Evolutionary conservation across 1,139 yeast genomes (phyloP).

Genomic region (Kodamaea alishanica): DNA sequence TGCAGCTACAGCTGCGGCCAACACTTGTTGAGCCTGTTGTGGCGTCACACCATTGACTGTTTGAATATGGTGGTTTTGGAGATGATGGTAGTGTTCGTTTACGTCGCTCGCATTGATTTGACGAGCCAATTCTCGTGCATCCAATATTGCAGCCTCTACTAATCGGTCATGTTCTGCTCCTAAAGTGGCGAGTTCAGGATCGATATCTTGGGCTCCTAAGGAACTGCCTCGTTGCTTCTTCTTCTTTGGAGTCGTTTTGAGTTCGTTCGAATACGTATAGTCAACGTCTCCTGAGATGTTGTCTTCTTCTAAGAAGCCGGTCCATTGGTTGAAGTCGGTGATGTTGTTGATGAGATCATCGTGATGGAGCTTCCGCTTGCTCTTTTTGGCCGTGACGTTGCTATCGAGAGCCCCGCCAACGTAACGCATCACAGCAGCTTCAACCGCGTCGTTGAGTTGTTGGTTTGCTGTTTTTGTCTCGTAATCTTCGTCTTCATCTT

Average conservation of each 20-base stretch:
- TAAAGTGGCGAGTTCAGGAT: slow-evolving; percentile 53
- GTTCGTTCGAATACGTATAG: slow-evolving; percentile 8
- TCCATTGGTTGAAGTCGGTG: slow-evolving; percentile 47
- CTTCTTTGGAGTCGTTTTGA: slow-evolving; percentile 6
- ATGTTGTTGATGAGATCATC: slow-evolving; percentile 17
- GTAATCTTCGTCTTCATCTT: slow-evolving; percentile 17
- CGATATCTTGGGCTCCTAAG: slow-evolving; percentile 37
- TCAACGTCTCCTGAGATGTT: slow-evolving; percentile 17
- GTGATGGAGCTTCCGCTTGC: slow-evolving; percentile 10
- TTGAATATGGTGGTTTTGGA: slow-evolving; percentile 5
- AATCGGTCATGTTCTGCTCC: slow-evolving; percentile 55
- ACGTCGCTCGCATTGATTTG: slow-evolving; percentile 20
- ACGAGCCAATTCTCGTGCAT: slow-evolving; percentile 60
- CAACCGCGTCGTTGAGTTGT: slow-evolving; percentile 53
- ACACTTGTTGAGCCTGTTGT: slow-evolving; percentile 18
- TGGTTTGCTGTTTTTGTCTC: slow-evolving; percentile 33
- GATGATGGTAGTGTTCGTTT: slow-evolving; percentile 4
- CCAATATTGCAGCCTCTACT: slow-evolving; percentile 65
- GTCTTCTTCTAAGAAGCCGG: slow-evolving; percentile 44
- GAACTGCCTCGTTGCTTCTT: slow-evolving; percentile 7
- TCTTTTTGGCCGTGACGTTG: slow-evolving; percentile 1
- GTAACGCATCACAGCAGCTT: slow-evolving; percentile 70
- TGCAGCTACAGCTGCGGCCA: slow-evolving; percentile 25
- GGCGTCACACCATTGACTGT: slow-evolving; percentile 13
- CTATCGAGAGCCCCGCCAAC: slow-evolving; percentile 57